Percentiles rank a stretch among this genome's conserved stretches.
Conservation (phyloP, 1,284 basidiomycete species). For the Naganishia liquefaciens region DNA sequence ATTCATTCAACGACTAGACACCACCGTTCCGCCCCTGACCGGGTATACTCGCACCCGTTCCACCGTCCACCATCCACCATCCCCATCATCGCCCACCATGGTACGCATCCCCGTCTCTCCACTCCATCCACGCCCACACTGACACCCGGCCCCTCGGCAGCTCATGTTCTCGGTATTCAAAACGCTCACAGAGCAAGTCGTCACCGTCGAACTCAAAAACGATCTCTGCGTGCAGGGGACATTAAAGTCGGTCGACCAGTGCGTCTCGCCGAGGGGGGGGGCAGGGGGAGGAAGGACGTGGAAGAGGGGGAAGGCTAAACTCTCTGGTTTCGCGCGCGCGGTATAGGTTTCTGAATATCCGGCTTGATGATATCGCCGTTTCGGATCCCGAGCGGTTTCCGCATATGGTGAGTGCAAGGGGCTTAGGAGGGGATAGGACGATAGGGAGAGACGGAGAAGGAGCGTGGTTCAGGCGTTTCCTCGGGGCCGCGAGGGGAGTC, state of each 20-base stretch:
- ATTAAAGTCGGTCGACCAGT: slow-evolving; percentile 98
- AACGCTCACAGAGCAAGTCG: slow-evolving; percentile 93
- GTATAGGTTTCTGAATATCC: slow-evolving; percentile 90
- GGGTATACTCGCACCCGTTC: too few relatives aligned
- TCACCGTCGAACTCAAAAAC: slow-evolving; percentile 98
- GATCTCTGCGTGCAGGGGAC: slow-evolving; percentile 96
- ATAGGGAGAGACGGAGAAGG: too few relatives aligned
- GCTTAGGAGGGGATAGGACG: too few relatives aligned
- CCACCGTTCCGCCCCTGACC: too few relatives aligned
- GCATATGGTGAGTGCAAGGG: slow-evolving; percentile 89
- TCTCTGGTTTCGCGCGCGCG: slow-evolving; percentile 18
- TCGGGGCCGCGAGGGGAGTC: too few relatives aligned
- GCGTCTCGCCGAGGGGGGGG: slow-evolving; percentile 51
- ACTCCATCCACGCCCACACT: not conserved
- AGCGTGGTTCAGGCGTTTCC: too few relatives aligned
- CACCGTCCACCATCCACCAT: not conserved
- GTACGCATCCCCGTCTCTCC: not conserved
- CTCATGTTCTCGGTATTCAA: slow-evolving; percentile 73
- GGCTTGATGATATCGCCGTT: slow-evolving; percentile 90
- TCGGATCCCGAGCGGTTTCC: slow-evolving; percentile 90
- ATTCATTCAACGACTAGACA: too few relatives aligned
- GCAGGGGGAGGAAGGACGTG: too few relatives aligned
- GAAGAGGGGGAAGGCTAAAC: too few relatives aligned
- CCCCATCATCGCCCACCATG: slow-evolving; percentile 5
- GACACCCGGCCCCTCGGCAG: slow-evolving; percentile 10